These are phyloP conservation scores for Lachnum nothofagi DNA, from an alignment of 2,329 filamentous ascomycete species.

Conservation along the genomic window DNA sequence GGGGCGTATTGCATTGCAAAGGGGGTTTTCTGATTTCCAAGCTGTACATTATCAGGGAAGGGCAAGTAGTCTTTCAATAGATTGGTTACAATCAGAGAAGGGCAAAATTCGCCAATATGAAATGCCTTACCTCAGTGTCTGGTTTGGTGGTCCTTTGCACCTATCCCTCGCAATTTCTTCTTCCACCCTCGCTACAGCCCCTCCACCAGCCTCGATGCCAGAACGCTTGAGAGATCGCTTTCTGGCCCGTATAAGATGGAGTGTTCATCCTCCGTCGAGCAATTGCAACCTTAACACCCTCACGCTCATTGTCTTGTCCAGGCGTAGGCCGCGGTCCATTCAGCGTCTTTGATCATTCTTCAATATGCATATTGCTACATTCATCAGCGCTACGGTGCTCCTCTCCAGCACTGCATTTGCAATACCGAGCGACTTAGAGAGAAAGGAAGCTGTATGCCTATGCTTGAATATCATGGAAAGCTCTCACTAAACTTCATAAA, in stretches of 20 bases:
- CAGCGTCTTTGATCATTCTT: not conserved
- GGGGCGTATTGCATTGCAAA: constrained; percentile 9
- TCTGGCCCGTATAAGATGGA: too few species aligned
- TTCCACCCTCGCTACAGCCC: constrained; percentile 2
- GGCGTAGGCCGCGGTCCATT: not conserved
- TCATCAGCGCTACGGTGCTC: constrained; percentile 11
- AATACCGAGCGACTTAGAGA: constrained; percentile 6
- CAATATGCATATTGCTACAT: constrained; percentile 17
- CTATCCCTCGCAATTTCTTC: not conserved
- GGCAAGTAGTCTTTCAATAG: constrained; percentile 17
- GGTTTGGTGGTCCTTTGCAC: constrained; percentile 4
- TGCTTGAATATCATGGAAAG: not conserved
- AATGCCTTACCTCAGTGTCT: not conserved
- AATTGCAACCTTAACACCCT: too few species aligned
- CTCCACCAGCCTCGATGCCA: too few species aligned
- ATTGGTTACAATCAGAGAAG: constrained; percentile 14
- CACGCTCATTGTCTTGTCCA: not conserved
- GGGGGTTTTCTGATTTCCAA: constrained; percentile 15
- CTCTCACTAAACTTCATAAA: not conserved
- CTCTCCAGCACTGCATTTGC: constrained; percentile 11
- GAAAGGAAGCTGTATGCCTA: constrained; percentile 2
- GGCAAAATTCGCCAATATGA: not conserved
- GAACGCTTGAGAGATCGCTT: too few species aligned
- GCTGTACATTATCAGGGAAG: constrained; percentile 25
- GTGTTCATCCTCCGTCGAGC: too few species aligned